These are phyloP conservation scores for Blastocystis sp. DNA, from an alignment of 352 stramenopile species.

Conservation along the genomic window DNA sequence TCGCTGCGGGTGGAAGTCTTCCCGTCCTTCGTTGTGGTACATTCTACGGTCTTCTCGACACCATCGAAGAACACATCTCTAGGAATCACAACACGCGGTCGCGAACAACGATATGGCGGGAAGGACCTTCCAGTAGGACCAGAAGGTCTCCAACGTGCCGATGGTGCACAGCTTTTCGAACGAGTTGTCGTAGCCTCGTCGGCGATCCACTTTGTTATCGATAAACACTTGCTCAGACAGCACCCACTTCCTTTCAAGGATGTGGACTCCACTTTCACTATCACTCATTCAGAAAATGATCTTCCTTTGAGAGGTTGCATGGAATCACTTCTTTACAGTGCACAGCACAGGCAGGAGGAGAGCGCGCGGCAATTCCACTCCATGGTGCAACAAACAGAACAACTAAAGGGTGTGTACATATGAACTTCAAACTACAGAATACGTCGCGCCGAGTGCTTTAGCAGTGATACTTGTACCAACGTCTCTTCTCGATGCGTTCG, in stretches of 20 bases:
- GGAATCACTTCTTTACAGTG: too few species aligned
- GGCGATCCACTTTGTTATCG: slow-evolving; percentile 74
- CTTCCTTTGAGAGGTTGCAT: too few species aligned
- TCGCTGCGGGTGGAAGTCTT: neutral
- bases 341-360: too few species aligned
- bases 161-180: slow-evolving; percentile 84
- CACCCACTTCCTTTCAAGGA: slow-evolving; percentile 80
- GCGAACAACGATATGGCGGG: slow-evolving; percentile 71
- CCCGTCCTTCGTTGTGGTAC: neutral
- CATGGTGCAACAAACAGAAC: slow-evolving; percentile 2
- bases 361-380: too few species aligned
- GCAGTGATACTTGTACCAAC: slow-evolving; percentile 64
- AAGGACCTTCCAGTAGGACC: slow-evolving; percentile 86
- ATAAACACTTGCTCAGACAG: slow-evolving; percentile 82
- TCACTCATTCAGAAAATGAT: too few species aligned
- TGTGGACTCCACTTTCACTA: slow-evolving; percentile 71
- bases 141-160: slow-evolving; percentile 83
- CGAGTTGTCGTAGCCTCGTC: slow-evolving; percentile 81
- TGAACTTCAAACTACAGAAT: slow-evolving; percentile 52
- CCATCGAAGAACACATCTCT: slow-evolving; percentile 69
- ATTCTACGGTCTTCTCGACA: slow-evolving; percentile 38
- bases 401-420: slow-evolving; percentile 8
- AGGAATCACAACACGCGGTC: neutral
- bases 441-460: neutral
- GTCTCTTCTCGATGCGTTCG: slow-evolving; percentile 63